These are phyloP conservation scores for Ustilago sp. DNA, from an alignment of 1,284 basidiomycete genomes.

Conservation along the genomic window DNA sequence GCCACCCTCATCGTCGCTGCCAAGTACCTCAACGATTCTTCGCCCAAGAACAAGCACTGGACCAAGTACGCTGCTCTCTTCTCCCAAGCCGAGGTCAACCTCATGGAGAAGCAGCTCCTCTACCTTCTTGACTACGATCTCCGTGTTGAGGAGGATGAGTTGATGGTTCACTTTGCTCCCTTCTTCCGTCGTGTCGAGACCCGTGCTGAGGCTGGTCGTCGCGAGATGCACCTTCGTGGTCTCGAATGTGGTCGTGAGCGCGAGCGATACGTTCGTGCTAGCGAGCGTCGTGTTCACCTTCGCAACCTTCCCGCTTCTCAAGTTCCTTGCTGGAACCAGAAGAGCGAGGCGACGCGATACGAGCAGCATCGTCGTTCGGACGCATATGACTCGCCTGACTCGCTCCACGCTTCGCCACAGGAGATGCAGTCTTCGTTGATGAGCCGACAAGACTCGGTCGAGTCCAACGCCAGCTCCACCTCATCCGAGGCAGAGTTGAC, in stretches of 20 bases:
- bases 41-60: conserved; percentile 84
- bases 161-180: conserved; percentile 66
- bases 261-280: conserved; percentile 65
- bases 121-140: conserved; percentile 70
- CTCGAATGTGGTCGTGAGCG: conserved; percentile 67
- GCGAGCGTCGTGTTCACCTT: conserved; percentile 64
- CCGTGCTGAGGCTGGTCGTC: conserved; percentile 63
- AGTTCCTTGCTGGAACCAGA: conserved; percentile 66
- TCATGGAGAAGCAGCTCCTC: conserved; percentile 88
- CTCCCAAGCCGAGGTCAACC: conserved; percentile 79
- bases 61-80: conserved; percentile 78
- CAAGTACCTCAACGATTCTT: conserved; percentile 96
- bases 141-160: conserved; percentile 68
- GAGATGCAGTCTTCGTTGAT: conserved; percentile 44
- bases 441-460: conserved; percentile 56
- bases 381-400: conserved; percentile 46
- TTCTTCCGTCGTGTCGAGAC: conserved; percentile 68
- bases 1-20: conserved; percentile 94
- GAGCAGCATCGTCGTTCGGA: conserved; percentile 42
- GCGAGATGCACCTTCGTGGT: conserved; percentile 67
- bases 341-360: conserved; percentile 40
- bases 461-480: conserved; percentile 51
- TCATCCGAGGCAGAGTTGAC: conserved; percentile 66
- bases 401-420: conserved; percentile 39
- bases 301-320: conserved; percentile 63